Conservation (phyloP, 2,329 filamentous ascomycete species). For the Venturia pyrina region DNA sequence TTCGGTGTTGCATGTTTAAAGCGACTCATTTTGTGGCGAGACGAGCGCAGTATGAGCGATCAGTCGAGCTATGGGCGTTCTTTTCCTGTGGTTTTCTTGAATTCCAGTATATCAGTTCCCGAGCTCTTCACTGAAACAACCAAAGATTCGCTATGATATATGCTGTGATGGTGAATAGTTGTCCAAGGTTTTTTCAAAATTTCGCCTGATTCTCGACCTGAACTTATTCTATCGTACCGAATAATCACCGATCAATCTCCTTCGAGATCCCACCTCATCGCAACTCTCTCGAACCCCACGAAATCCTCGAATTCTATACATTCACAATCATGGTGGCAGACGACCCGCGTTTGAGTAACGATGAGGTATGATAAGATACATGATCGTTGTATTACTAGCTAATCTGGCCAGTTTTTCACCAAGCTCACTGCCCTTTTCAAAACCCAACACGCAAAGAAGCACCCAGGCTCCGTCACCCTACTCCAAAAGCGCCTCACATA, state of each 20-base stretch:
- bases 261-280: neutral
- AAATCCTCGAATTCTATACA: constrained; percentile 19
- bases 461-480: constrained; percentile 62
- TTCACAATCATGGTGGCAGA: constrained; percentile 21
- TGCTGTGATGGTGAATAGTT: neutral
- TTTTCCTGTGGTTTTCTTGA: neutral
- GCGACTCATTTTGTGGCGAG: constrained; percentile 4
- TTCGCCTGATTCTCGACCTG: neutral
- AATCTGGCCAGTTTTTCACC: constrained; percentile 57
- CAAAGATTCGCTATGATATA: neutral
- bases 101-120: neutral
- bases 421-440: constrained; percentile 59
- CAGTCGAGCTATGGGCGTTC: neutral
- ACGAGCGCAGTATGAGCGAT: neutral
- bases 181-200: neutral
- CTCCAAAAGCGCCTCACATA: constrained; percentile 59
- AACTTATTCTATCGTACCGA: neutral
- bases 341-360: constrained; percentile 49
- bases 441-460: constrained; percentile 48
- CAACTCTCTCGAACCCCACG: constrained; percentile 14
- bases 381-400: neutral
- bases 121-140: neutral
- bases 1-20: constrained; percentile 26
- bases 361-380: constrained; percentile 39
- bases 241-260: constrained; percentile 9